phyloP scores from a whole-genome alignment of 1,139 yeast genomes.

The Eremothecium coryli region DNA sequence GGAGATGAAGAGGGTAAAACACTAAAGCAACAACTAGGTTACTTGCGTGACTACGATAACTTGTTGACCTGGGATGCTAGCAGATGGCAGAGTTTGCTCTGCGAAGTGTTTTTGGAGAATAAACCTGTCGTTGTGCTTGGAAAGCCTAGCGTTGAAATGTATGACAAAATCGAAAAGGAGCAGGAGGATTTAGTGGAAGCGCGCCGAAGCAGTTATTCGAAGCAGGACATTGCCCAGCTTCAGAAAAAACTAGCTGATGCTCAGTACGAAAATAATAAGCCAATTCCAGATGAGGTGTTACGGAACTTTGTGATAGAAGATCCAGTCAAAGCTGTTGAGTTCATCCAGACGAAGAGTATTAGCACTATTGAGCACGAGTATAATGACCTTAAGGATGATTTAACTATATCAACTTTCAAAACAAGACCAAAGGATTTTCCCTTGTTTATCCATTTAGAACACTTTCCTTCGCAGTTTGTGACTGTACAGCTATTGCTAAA shows the following conservation, averaged over 20 bases:
- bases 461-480: constrained; percentile 70
- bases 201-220: constrained; percentile 47
- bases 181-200: constrained; percentile 42
- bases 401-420: constrained; percentile 28
- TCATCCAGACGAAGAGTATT: constrained; percentile 59
- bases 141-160: constrained; percentile 60
- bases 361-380: constrained; percentile 30
- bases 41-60: constrained; percentile 51
- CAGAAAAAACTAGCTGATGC: constrained; percentile 50
- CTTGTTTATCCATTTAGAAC: constrained; percentile 68
- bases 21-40: constrained; percentile 45
- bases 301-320: constrained; percentile 60
- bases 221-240: constrained; percentile 48
- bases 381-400: constrained; percentile 22
- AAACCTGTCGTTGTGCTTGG: constrained; percentile 69
- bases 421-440: constrained; percentile 47
- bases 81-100: constrained; percentile 57
- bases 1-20: constrained; percentile 55
- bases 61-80: constrained; percentile 52
- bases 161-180: constrained; percentile 43
- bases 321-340: constrained; percentile 56
- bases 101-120: constrained; percentile 49
- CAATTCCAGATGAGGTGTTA: constrained; percentile 64
- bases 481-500: constrained; percentile 61
- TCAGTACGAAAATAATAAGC: constrained; percentile 54